Evolutionary conservation across 345 rosid species (phyloP).

Genomic region (Acer campestre): DNA sequence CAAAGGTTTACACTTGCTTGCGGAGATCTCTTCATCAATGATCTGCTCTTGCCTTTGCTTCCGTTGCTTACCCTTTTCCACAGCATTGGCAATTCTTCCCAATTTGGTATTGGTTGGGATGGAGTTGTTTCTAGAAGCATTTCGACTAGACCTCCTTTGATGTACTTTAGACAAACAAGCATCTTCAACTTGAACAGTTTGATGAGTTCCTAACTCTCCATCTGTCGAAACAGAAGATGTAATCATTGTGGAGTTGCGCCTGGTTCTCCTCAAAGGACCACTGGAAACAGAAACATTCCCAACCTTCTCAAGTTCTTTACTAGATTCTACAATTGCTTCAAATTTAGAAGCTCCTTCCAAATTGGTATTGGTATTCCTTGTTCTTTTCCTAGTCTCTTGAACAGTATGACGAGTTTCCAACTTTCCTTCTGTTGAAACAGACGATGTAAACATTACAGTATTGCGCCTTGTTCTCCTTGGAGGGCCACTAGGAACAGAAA

Average conservation of each 20-base stretch:
- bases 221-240: conserved; percentile 12
- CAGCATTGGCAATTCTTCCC: conserved; percentile 13
- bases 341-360: conserved; percentile 10
- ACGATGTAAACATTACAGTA: conserved; percentile 19
- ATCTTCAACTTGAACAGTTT: conserved; percentile 1
- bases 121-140: conserved; percentile 14
- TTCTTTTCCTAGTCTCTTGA: background rate
- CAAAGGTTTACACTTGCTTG: conserved; percentile 11
- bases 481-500: background rate
- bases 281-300: background rate
- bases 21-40: conserved; percentile 13
- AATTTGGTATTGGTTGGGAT: background rate
- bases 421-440: background rate
- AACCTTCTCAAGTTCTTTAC: conserved; percentile 20
- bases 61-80: conserved; percentile 5
- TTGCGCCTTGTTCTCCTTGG: conserved; percentile 35
- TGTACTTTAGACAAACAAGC: background rate
- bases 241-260: conserved; percentile 22
- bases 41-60: conserved; percentile 12
- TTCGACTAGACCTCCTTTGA: conserved; percentile 15
- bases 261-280: conserved; percentile 29
- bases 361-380: background rate
- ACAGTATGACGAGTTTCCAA: background rate
- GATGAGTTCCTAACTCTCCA: conserved; percentile 2
- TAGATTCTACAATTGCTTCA: conserved; percentile 23